A percentile compares a stretch with the other conserved stretches of the same genome.
These are phyloP conservation scores for Penicillium atrosanguineum DNA, from an alignment of 495 filamentous ascomycete species.

Conservation along the genomic window DNA sequence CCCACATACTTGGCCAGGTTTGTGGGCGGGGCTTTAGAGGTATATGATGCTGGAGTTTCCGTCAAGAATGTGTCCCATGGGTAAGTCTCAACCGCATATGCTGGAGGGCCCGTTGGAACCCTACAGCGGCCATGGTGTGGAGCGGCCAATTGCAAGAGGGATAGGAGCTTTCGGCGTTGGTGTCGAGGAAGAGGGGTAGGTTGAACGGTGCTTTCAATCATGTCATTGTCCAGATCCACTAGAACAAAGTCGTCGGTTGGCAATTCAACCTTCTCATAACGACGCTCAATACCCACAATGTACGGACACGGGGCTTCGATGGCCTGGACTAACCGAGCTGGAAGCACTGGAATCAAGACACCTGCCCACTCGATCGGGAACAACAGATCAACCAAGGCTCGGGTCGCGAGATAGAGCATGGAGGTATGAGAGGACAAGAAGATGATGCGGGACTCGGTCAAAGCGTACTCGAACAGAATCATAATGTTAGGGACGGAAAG, in stretches of 20 bases:
- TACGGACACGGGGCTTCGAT: conserved; percentile 96
- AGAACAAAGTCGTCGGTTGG: conserved; percentile 97
- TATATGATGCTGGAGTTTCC: conserved; percentile 79
- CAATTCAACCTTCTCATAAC: conserved; percentile 87
- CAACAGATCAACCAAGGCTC: conserved; percentile 76
- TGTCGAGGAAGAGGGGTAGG: conserved; percentile 80
- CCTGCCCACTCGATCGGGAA: conserved; percentile 92
- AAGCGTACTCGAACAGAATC: conserved; percentile 86
- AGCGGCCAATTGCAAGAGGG: conserved; percentile 83
- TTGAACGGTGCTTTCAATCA: conserved; percentile 73
- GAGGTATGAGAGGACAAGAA: conserved; percentile 91
- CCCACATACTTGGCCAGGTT: conserved; percentile 80
- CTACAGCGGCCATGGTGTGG: conserved; percentile 87
- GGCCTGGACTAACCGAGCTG: conserved; percentile 81
- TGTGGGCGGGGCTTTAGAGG: conserved; percentile 62
- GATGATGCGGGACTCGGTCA: conserved; percentile 94
- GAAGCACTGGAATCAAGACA: conserved; percentile 89
- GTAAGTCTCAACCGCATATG: conserved; percentile 88
- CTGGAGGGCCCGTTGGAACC: conserved; percentile 82
- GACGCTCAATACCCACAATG: conserved; percentile 90
- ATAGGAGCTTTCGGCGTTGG: conserved; percentile 83
- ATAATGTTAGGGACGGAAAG: conserved; percentile 89
- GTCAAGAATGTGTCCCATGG: conserved; percentile 85
- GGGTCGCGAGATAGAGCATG: conserved; percentile 90
- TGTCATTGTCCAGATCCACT: conserved; percentile 87